Conservation (phyloP, 1,284 basidiomycete genomes). For the Cryptococcus deneoformans region DNA sequence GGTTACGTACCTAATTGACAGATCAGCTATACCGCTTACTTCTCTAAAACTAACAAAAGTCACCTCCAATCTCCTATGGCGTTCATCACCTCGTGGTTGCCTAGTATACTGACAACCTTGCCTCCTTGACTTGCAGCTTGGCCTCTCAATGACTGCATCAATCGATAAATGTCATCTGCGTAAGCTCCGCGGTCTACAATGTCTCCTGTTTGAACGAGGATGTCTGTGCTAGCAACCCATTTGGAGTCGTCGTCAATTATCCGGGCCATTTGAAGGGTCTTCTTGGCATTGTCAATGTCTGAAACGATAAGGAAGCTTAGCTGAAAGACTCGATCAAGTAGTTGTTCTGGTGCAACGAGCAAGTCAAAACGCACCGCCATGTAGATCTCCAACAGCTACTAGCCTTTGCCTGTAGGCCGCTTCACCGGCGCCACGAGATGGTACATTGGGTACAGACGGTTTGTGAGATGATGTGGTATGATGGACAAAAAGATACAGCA, state of each 20-base stretch:
- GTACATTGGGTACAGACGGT: conserved; percentile 1
- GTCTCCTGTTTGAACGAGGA: conserved; percentile 89
- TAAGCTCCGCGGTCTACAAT: conserved; percentile 89
- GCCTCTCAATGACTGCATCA: conserved; percentile 76
- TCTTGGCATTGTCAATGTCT: conserved; percentile 19
- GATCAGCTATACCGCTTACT: neutral
- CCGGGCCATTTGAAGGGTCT: conserved; percentile 70
- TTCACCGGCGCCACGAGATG: conserved; percentile 1
- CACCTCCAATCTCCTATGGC: conserved; percentile 84
- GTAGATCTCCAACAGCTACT: conserved; percentile 76
- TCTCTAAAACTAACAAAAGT: conserved; percentile 12
- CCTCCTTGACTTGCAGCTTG: conserved; percentile 70
- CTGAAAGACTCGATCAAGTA: neutral
- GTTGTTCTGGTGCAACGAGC: neutral
- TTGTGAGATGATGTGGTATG: neutral
- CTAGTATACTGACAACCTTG: conserved; percentile 69
- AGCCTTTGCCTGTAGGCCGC: conserved; percentile 36
- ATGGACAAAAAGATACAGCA: conserved; percentile 10
- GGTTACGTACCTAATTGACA: conserved; percentile 67
- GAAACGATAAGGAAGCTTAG: neutral
- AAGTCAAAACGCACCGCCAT: conserved; percentile 56
- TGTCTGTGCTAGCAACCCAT: conserved; percentile 75
- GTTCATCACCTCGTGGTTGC: conserved; percentile 73
- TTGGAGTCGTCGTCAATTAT: conserved; percentile 62
- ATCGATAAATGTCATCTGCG: conserved; percentile 73